Conservation (phyloP, 257 asterid genomes). For the Oldenlandia corymbosa region DNA sequence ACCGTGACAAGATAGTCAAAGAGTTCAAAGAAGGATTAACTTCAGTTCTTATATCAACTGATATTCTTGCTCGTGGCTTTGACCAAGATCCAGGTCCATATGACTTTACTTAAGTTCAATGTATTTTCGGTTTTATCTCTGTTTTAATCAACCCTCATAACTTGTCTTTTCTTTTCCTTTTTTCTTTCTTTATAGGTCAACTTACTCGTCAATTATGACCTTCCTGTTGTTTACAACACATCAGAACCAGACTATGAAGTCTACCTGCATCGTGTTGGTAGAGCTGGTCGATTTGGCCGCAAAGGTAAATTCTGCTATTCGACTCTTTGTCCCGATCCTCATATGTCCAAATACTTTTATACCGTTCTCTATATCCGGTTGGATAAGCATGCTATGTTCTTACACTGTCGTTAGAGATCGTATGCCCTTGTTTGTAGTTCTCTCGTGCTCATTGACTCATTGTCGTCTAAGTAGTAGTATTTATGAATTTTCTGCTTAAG, state of each 20-base stretch:
- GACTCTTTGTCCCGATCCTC: not conserved
- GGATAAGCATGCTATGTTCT: not conserved
- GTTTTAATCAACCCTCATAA: not conserved
- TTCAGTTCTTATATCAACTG: conserved; percentile 85
- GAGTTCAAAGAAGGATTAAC: conserved; percentile 90
- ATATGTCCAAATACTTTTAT: too few species aligned
- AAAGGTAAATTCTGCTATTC: conserved; percentile 44
- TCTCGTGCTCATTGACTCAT: too few species aligned
- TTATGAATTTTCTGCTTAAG: too few species aligned
- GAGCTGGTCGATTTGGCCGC: conserved; percentile 99
- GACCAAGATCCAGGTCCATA: conserved; percentile 75
- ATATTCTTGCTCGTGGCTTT: conserved; percentile 89
- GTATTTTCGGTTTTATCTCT: not conserved
- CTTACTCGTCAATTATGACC: conserved; percentile 85
- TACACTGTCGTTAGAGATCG: too few species aligned
- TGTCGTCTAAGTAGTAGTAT: too few species aligned
- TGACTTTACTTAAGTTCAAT: not conserved
- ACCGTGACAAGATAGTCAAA: conserved; percentile 64
- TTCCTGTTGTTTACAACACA: conserved; percentile 43
- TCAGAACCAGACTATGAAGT: conserved; percentile 78
- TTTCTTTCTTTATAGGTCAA: conserved; percentile 50
- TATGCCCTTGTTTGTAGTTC: too few species aligned
- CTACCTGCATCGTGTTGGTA: conserved; percentile 89
- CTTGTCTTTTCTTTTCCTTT: not conserved
- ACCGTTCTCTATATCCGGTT: not conserved